Base-by-base conservation (phyloP, 202 grass and related monocot genomes). In the Panicum virgatum region DNA sequence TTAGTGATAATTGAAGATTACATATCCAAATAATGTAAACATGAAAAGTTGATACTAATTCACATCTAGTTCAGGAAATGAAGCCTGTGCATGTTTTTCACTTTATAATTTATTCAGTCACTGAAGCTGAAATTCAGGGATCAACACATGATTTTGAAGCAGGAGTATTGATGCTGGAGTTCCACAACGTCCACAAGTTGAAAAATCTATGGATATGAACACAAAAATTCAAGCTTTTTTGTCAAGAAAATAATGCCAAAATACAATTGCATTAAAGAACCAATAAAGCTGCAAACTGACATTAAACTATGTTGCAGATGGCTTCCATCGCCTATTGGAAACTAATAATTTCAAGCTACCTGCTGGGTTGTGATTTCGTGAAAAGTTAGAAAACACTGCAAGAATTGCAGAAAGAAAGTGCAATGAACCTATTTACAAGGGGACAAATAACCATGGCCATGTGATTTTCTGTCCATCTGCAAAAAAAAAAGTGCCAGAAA, bases 1-100 rank as follows among this genome's bases (percentile, higher is more conserved):
- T 73, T 43, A 43, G 52, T 23, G 16, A 80, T 32, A 80, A 32
- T 72, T 66, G 32, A 84, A 56, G 60, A 12, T 54, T 26, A 52
- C 6, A 52, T 52, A 52, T 52, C 18, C 8, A 52, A 60, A 38
- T 18, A 51, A 19, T 38, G 54, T 52, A 52, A 52, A 52, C 29
- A 36, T 9, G 3, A 74, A 50, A 29, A 34, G 32, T 4, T 34
- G n/a, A 62, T 62, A 32, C 39, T 23, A 37, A 53, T 29, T 63
- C 51, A 67, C 70, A 80, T 75, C 8, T 37, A 30, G 54, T 37
- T 74, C 18, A 19, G 20, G 34, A n/a, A 67, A 68, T 67, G 15
- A 76, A 60, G 39, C 57, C 4, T 61, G 5, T 27, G 12, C 19
- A 46, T 15, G 34, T 19, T 27, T 15, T 36, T 12, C 1, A 60